Conservation (phyloP, 1,284 basidiomycete genomes). For the Malassezia japonica region DNA sequence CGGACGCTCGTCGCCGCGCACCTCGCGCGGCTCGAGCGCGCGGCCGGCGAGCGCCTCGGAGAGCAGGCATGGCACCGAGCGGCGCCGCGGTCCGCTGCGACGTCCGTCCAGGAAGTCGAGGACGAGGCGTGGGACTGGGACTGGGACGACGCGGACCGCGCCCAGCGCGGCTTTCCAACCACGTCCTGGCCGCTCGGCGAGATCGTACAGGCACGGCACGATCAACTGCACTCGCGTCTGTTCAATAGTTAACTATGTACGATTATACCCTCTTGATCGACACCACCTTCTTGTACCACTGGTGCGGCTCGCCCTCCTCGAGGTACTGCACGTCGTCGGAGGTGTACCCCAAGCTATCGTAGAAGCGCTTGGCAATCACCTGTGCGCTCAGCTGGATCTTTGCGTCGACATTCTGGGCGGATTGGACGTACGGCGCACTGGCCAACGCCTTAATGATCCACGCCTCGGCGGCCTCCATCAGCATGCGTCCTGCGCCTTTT, state of each 20-base stretch:
- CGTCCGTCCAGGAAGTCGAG: neutral
- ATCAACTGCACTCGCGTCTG: constrained; percentile 85
- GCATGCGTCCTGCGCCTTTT: constrained; percentile 1
- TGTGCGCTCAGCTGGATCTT: constrained; percentile 9
- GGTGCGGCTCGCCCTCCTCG: constrained; percentile 15
- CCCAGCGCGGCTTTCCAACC: constrained; percentile 56
- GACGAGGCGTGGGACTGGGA: constrained; percentile 31
- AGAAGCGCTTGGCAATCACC: constrained; percentile 8
- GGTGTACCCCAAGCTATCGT: constrained; percentile 8
- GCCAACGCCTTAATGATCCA: constrained; percentile 6
- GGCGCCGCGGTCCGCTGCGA: too few relatives aligned
- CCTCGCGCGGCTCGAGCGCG: constrained; percentile 4
- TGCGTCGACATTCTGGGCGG: neutral
- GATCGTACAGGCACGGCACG: constrained; percentile 77
- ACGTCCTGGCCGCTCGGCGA: constrained; percentile 96
- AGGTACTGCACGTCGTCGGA: constrained; percentile 5
- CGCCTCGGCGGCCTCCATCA: constrained; percentile 7
- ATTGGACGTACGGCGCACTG: neutral
- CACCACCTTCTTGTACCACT: constrained; percentile 7
- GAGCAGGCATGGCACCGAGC: neutral
- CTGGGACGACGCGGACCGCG: constrained; percentile 34
- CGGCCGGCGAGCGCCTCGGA: neutral
- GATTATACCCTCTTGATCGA: too few relatives aligned
- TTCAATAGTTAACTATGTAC: constrained; percentile 70
- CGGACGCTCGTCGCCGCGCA: constrained; percentile 16